phyloP scores from a whole-genome alignment of 805 yeast genomes.

The Candida nanaspora region DNA sequence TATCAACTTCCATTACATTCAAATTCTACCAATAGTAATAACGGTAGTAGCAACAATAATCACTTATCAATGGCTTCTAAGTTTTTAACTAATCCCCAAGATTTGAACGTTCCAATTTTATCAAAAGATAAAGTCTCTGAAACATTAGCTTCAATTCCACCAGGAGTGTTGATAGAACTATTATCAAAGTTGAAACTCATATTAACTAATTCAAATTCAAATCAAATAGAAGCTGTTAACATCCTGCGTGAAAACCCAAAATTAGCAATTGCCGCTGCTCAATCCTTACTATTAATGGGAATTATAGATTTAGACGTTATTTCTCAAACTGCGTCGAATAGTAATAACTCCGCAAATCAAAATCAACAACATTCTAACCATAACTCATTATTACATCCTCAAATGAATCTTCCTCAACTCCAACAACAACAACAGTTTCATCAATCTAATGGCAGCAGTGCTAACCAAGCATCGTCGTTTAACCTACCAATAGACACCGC shows the following conservation, averaged over 20 bases:
- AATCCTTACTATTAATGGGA: conserved; percentile 72
- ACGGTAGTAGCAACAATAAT: conserved; percentile 1
- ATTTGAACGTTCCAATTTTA: conserved; percentile 23
- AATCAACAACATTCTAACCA: too few relatives aligned
- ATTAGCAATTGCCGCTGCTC: conserved; percentile 62
- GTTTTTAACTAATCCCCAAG: conserved; percentile 43
- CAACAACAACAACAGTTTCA: conserved; percentile 4
- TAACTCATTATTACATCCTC: not conserved
- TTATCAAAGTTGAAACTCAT: conserved; percentile 58
- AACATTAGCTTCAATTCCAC: conserved; percentile 59
- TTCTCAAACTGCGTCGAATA: conserved; percentile 37
- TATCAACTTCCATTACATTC: conserved; percentile 3
- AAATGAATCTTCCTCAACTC: conserved; percentile 4
- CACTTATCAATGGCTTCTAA: conserved; percentile 47
- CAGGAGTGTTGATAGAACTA: conserved; percentile 62
- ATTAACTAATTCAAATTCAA: conserved; percentile 43
- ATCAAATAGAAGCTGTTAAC: conserved; percentile 42
- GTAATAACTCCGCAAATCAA: conserved; percentile 3
- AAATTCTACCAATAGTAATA: not conserved
- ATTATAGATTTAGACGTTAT: conserved; percentile 63
- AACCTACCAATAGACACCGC: not conserved
- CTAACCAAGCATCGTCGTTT: not conserved
- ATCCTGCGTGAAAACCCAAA: conserved; percentile 47
- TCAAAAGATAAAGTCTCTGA: conserved; percentile 52
- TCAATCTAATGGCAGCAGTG: too few relatives aligned